Conservation (phyloP, 352 stramenopile genomes). For the Pythium coloratum region DNA sequence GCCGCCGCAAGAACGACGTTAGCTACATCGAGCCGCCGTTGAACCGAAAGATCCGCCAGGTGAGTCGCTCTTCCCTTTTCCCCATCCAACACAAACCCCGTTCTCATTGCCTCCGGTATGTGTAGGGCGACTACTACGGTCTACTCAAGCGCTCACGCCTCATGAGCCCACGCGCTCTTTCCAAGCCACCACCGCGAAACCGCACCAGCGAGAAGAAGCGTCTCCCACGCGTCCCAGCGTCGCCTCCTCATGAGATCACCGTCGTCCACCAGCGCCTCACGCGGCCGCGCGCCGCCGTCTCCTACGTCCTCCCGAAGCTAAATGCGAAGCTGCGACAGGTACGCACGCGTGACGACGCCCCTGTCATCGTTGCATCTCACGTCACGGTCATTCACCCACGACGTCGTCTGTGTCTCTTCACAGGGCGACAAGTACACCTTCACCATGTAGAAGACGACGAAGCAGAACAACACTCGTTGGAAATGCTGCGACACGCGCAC, state of each 20-base stretch:
- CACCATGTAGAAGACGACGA: conserved; percentile 36
- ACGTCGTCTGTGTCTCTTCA: conserved; percentile 7
- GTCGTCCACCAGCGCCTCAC: conserved; percentile 23
- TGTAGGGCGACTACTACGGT: conserved; percentile 69
- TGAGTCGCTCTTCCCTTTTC: conserved; percentile 22
- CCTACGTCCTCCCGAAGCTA: conserved; percentile 73
- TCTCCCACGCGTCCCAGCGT: conserved; percentile 14
- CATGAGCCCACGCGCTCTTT: conserved; percentile 22
- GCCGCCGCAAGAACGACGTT: conserved; percentile 37
- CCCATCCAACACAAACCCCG: background rate
- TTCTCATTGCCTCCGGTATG: background rate
- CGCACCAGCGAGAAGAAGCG: conserved; percentile 4
- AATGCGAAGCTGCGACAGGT: conserved; percentile 83
- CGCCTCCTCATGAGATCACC: conserved; percentile 16
- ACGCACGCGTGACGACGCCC: conserved; percentile 12
- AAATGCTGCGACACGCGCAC: conserved; percentile 16
- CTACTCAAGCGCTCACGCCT: conserved; percentile 35
- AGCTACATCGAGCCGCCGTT: conserved; percentile 65
- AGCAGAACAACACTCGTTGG: too few relatives aligned
- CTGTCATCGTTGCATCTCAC: conserved; percentile 13
- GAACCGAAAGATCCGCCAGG: conserved; percentile 62
- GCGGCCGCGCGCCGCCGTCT: conserved; percentile 42
- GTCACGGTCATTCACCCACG: background rate
- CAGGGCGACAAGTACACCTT: conserved; percentile 82
- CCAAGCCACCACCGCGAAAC: conserved; percentile 21